Evolutionary conservation across 2,329 filamentous ascomycete species (phyloP).

Genomic region (Fusarium chlamydosporum): DNA sequence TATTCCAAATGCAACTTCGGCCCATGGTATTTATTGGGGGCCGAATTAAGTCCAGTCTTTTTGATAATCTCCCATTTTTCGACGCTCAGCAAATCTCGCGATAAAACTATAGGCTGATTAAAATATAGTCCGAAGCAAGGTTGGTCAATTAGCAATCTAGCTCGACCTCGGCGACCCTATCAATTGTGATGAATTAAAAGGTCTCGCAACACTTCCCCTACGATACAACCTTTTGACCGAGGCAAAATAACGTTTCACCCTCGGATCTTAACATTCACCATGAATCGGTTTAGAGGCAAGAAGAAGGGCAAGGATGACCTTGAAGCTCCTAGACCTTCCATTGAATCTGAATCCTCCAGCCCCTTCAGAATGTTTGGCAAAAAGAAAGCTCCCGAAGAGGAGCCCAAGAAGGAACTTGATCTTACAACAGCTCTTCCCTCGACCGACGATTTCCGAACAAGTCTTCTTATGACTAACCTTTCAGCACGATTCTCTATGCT

Average conservation of each 20-base stretch:
- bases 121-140: conserved; percentile 27
- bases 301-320: conserved; percentile 76
- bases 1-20: not conserved
- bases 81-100: not conserved
- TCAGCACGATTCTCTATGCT: conserved; percentile 98
- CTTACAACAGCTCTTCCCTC: conserved; percentile 81
- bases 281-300: conserved; percentile 84
- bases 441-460: conserved; percentile 92
- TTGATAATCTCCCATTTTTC: not conserved
- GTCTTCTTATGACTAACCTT: conserved; percentile 93
- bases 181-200: conserved; percentile 46
- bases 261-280: conserved; percentile 53
- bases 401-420: conserved; percentile 77
- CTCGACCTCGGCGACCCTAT: conserved; percentile 18
- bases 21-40: not conserved
- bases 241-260: conserved; percentile 12
- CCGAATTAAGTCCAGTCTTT: not conserved
- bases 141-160: conserved; percentile 34
- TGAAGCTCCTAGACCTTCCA: conserved; percentile 62
- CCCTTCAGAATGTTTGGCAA: conserved; percentile 70
- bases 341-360: conserved; percentile 67
- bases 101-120: conserved; percentile 23
- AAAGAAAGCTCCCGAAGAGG: conserved; percentile 68
- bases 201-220: conserved; percentile 6
- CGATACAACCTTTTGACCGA: conserved; percentile 9